Base-by-base conservation (phyloP, 1,284 basidiomycete genomes). In the Neonothopanus nambi region DNA sequence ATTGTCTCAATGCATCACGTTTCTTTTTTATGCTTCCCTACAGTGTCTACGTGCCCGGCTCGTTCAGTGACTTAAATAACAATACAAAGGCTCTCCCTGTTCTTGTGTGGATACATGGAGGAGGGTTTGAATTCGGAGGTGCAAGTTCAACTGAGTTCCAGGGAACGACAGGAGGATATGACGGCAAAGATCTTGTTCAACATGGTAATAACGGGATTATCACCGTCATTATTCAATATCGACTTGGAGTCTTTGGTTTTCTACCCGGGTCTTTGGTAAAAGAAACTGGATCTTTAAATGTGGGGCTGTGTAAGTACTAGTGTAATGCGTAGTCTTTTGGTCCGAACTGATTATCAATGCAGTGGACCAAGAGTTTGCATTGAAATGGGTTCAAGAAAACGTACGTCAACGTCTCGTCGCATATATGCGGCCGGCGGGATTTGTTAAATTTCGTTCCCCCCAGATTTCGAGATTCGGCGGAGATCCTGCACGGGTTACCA, bases 61-160 rank as follows among this genome's bases (percentile, higher is more conserved):
- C 59, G 39, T 63, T 65, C 1, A 62, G n/a, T n/a, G n/a, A 61
- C 13, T 39, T 48, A 6, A 52, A 55, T 3, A 21, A 9, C 28
- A 21, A 54, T 6, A 50, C 54, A 1, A 57, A 52, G 7, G 60
- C 59, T 18, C 51, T 67, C 45, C 69, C 70, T n/a, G 67, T 70
- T 9, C 36, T 72, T 9, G 59, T 72, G n/a, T 72, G 61, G 63
- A 70, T 72, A 21, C 71, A 72, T 36, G 70, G 70, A 26, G 69
- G 69, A 56, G 66, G 64, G 63, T 65, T 48, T 41, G 56, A 26
- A 17, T 30, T 28, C 13, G 43, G 43, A 15, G 30, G 21, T n/a
- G 43, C 43, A 4, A 20, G 15, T 17, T 57, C 52, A 44, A 41
- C 43, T 61, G 62, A 41, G 58, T n/a, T 45, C 15, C 43, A 21